Conservation (phyloP, 352 stramenopile species). For the Phytopythium sindhum region DNA sequence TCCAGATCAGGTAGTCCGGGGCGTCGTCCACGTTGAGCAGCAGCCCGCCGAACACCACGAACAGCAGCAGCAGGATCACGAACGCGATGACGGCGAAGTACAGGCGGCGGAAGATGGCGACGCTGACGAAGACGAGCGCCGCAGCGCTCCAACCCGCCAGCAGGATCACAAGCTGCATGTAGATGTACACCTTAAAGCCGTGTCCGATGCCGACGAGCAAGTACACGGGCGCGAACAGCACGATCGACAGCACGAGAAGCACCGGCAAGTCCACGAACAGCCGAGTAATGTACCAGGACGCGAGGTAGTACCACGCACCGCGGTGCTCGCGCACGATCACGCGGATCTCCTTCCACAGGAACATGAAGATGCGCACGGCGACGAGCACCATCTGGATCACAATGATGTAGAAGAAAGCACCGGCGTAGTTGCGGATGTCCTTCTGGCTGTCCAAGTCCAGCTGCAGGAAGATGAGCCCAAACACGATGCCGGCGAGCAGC, state of each 20-base stretch:
- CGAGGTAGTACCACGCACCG: constrained; percentile 21
- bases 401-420: constrained; percentile 40
- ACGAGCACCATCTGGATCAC: constrained; percentile 36
- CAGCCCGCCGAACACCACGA: constrained; percentile 43
- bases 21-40: constrained; percentile 44
- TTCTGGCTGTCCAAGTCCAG: constrained; percentile 29
- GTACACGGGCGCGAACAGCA: constrained; percentile 41
- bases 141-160: constrained; percentile 28
- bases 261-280: constrained; percentile 31
- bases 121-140: constrained; percentile 26
- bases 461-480: constrained; percentile 47
- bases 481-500: constrained; percentile 32
- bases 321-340: constrained; percentile 27
- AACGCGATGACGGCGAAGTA: constrained; percentile 25
- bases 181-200: constrained; percentile 40
- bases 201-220: constrained; percentile 39
- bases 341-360: constrained; percentile 24
- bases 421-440: constrained; percentile 43
- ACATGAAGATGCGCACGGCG: constrained; percentile 24
- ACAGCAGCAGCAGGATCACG: constrained; percentile 29
- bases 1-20: constrained; percentile 50
- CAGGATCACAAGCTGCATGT: constrained; percentile 48
- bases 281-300: constrained; percentile 34
- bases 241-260: constrained; percentile 32
- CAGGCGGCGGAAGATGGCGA: constrained; percentile 31